These are phyloP conservation scores for Aspergillus pseudotamarii DNA, from an alignment of 2,329 filamentous ascomycete genomes.

Conservation along the genomic window DNA sequence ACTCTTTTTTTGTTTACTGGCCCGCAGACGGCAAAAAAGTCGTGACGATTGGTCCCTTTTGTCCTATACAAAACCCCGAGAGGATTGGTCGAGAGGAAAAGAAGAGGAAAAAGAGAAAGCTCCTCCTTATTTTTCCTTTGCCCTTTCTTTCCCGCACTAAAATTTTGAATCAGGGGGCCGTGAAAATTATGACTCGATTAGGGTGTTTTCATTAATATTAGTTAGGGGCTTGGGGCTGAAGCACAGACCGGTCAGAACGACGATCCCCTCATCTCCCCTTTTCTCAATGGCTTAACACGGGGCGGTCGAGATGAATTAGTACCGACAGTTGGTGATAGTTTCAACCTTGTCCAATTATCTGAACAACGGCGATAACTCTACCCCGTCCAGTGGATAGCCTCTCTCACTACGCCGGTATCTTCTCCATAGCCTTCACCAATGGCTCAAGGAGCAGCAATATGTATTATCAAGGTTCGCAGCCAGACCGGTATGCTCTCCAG, in stretches of 20 bases:
- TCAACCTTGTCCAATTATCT: neutral
- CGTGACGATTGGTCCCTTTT: neutral
- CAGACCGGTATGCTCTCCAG: neutral
- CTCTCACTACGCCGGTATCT: neutral
- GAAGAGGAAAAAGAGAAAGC: neutral
- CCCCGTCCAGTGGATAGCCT: neutral
- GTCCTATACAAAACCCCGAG: neutral
- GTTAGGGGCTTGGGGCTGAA: slow-evolving; percentile 2
- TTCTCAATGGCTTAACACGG: neutral
- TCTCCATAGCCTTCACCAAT: neutral
- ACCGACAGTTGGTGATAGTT: neutral
- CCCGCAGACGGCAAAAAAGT: neutral
- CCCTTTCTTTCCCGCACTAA: neutral
- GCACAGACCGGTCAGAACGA: neutral
- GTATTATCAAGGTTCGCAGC: neutral
- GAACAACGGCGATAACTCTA: neutral
- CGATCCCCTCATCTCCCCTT: neutral
- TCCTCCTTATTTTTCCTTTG: neutral
- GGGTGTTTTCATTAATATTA: slow-evolving; percentile 4
- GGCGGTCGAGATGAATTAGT: neutral
- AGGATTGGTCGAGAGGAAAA: neutral
- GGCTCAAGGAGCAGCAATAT: neutral
- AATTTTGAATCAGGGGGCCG: slow-evolving; percentile 1
- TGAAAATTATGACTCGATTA: slow-evolving; percentile 1
- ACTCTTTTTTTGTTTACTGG: neutral